Evolutionary conservation across 225 moss, liverwort and hornwort genomes (phyloP), one percentile per base, ranked within the genome.

Genomic region (Sphagnum tenellum): DNA sequence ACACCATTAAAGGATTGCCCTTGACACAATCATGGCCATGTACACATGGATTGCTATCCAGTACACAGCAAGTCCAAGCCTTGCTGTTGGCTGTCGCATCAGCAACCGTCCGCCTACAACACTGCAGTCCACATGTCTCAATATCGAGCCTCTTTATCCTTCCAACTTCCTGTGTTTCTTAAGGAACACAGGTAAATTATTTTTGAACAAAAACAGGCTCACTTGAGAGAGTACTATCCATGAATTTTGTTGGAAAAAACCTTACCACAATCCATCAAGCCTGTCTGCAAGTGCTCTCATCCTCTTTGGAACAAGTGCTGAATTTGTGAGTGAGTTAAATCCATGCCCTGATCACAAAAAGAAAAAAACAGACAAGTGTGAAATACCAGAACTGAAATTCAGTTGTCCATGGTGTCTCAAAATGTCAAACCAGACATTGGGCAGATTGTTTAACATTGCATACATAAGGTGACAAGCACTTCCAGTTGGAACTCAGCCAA

Each of bases 11-110:
- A 6, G 9, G 2, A 82, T 69, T 50, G 68, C 64, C 68, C 72
- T 69, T 60, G 76, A 79, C 61, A 79, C 55, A 47, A 69, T 29
- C 71, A 74, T 74, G 60, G 71, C 79, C 79, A 94, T 86, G 68
- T 89, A 94, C 57, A 89, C 65, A 82, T 94, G 94, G 59, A 94
- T 75, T 61, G 87, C 76, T 67, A 94, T 74, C 94, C 91, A 94
- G 78, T 94, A 94, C 48, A 88, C 56, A 45, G 88, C 88, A 70
- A 94, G 76, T 55, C 86, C 82, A 59, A 94, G 73, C 76, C 94
- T 89, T 63, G 86, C 91, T 65, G 77, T 84, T 69, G 94, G 94
- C 73, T 83, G 87, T 60, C 82, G 82, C 68, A 89, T 94, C 55
- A 94, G 72, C 48, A 91, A 44, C 72, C 94, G 78, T 64, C 87